Percentiles rank a stretch among this genome's conserved stretches.
phyloP scores from a whole-genome alignment of 2,329 filamentous ascomycete genomes.

The Colletotrichum horii region DNA sequence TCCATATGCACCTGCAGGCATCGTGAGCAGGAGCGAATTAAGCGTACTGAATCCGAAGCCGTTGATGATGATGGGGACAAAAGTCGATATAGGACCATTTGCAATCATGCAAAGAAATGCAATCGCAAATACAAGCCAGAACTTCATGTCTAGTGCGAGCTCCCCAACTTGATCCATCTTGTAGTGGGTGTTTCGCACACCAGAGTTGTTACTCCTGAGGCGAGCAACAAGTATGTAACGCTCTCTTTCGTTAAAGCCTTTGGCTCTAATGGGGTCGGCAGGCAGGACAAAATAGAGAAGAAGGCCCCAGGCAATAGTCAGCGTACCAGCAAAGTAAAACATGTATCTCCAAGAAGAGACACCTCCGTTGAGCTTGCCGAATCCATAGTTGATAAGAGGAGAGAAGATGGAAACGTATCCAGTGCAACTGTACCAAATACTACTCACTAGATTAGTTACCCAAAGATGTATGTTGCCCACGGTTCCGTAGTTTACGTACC shows the following conservation, averaged over 20 bases:
- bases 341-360: slow-evolving; percentile 36
- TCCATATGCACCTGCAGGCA: slow-evolving; percentile 43
- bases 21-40: slow-evolving; percentile 45
- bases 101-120: slow-evolving; percentile 45
- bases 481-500: background rate
- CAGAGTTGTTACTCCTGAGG: slow-evolving; percentile 39
- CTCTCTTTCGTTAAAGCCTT: slow-evolving; percentile 32
- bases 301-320: slow-evolving; percentile 29
- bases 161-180: slow-evolving; percentile 48
- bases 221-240: slow-evolving; percentile 31
- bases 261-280: slow-evolving; percentile 32
- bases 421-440: slow-evolving; percentile 42
- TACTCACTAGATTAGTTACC: slow-evolving; percentile 12
- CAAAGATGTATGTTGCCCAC: background rate
- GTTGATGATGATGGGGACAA: slow-evolving; percentile 49
- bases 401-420: slow-evolving; percentile 39
- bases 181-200: slow-evolving; percentile 46
- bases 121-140: slow-evolving; percentile 45
- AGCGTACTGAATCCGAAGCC: slow-evolving; percentile 48
- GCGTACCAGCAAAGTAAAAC: slow-evolving; percentile 37
- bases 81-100: slow-evolving; percentile 49
- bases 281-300: slow-evolving; percentile 32
- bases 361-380: slow-evolving; percentile 32
- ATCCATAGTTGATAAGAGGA: slow-evolving; percentile 37
- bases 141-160: slow-evolving; percentile 34